phyloP scores from a whole-genome alignment of 768 basidiomycete species.

The Leccinellum rugosiceps region DNA sequence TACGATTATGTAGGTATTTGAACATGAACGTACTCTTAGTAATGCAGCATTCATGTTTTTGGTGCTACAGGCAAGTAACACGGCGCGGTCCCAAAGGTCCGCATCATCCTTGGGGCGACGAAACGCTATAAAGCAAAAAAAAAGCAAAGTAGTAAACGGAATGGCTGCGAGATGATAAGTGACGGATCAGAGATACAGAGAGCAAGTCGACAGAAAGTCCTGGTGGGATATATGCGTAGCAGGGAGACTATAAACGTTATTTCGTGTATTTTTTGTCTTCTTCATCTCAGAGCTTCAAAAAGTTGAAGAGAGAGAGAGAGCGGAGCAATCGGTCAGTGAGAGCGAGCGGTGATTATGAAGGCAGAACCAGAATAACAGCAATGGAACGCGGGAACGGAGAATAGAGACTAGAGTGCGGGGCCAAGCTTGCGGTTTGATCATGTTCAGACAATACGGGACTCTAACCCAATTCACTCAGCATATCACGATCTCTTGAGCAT shows the following conservation, averaged over 20 bases:
- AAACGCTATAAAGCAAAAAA: too few relatives aligned
- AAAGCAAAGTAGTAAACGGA: not conserved
- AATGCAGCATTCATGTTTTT: slow-evolving; percentile 3
- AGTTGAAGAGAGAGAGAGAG: not conserved
- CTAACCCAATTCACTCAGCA: slow-evolving; percentile 33
- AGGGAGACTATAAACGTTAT: not conserved
- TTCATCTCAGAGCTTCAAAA: not conserved
- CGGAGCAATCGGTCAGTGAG: not conserved
- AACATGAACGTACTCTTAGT: slow-evolving; percentile 10
- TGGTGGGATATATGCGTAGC: not conserved
- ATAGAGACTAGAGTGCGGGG: too few relatives aligned
- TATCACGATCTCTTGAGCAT: slow-evolving; percentile 47
- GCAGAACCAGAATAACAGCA: too few relatives aligned
- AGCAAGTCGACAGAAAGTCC: not conserved
- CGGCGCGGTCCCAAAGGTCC: slow-evolving; percentile 1
- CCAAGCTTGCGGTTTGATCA: too few relatives aligned
- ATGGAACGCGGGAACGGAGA: too few relatives aligned
- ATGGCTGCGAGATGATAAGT: not conserved
- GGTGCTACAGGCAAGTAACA: not conserved
- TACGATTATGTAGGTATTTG: slow-evolving; percentile 8
- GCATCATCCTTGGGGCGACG: not conserved
- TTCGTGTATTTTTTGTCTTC: not conserved
- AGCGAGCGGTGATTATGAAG: too few relatives aligned
- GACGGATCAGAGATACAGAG: slow-evolving; percentile 1
- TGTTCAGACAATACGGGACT: too few relatives aligned